Evolutionary conservation across 1,139 yeast species (phyloP).

Genomic region (Saccharomyces pastorianus): DNA sequence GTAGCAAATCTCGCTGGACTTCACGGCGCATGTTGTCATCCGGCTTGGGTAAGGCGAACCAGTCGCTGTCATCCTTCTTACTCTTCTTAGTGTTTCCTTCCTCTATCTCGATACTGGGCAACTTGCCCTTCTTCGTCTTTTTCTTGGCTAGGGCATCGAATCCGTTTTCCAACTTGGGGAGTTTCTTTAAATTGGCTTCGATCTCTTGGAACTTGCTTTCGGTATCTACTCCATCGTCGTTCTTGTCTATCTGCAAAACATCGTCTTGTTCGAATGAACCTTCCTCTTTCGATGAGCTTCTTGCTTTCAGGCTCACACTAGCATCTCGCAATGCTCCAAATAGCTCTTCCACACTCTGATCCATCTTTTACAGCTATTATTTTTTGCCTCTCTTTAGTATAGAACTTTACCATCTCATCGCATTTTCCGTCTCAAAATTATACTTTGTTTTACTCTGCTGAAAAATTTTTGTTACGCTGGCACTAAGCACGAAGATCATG

Average conservation of each 20-base stretch:
- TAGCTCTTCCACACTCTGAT: not conserved
- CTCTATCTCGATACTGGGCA: constrained; percentile 2
- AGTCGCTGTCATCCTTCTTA: constrained; percentile 32
- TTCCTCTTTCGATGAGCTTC: not conserved
- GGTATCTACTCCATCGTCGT: constrained; percentile 9
- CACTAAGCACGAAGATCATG: not conserved
- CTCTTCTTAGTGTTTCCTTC: constrained; percentile 5
- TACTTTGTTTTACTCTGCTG: not conserved
- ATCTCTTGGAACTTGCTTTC: constrained; percentile 23
- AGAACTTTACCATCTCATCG: not conserved
- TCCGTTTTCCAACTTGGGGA: constrained; percentile 26
- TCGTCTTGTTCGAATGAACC: constrained; percentile 11
- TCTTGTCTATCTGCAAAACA: constrained; percentile 18
- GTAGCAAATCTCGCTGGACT: constrained; percentile 65
- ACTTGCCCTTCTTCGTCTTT: constrained; percentile 5
- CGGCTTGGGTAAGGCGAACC: constrained; percentile 80
- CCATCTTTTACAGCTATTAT: not conserved
- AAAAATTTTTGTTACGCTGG: constrained; percentile 3
- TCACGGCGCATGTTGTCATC: constrained; percentile 56
- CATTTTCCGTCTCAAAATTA: not conserved
- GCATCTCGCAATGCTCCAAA: not conserved
- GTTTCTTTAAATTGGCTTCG: constrained; percentile 21
- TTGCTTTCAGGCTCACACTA: not conserved
- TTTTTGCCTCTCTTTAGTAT: not conserved
- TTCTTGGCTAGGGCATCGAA: constrained; percentile 25